Evolutionary conservation across 1,139 yeast species (phyloP).

Genomic region (Yamadazyma spencermartinsiae): DNA sequence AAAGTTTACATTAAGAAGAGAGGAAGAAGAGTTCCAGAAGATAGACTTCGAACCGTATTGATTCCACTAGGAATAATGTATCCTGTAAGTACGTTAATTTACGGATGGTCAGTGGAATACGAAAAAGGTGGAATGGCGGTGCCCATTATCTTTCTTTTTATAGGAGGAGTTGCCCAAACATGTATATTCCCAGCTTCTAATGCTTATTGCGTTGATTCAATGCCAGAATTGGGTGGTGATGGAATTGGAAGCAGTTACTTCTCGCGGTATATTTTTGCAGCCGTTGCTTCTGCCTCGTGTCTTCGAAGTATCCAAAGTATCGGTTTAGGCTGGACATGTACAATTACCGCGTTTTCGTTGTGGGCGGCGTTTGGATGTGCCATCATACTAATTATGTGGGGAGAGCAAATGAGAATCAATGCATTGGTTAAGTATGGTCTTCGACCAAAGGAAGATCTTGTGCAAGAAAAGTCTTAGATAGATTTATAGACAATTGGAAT

Average conservation of each 20-base stretch:
- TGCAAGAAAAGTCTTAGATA: too few relatives aligned
- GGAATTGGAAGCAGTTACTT: slow-evolving; percentile 55
- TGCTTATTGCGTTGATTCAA: slow-evolving; percentile 56
- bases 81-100: slow-evolving; percentile 43
- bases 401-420: slow-evolving; percentile 22
- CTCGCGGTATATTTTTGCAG: slow-evolving; percentile 49
- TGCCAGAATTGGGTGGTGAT: slow-evolving; percentile 54
- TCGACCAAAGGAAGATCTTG: slow-evolving; percentile 3
- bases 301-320: slow-evolving; percentile 43
- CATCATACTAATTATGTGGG: slow-evolving; percentile 21
- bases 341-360: slow-evolving; percentile 36
- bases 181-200: slow-evolving; percentile 50
- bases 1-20: slow-evolving; percentile 39
- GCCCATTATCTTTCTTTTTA: slow-evolving; percentile 49
- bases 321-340: slow-evolving; percentile 56
- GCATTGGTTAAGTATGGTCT: slow-evolving; percentile 18
- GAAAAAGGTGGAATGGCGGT: slow-evolving; percentile 55
- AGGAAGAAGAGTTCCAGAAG: slow-evolving; percentile 53
- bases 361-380: slow-evolving; percentile 27
- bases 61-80: slow-evolving; percentile 38
- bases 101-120: slow-evolving; percentile 53
- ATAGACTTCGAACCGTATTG: slow-evolving; percentile 42
- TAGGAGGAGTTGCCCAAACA: slow-evolving; percentile 51
- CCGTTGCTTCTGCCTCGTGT: slow-evolving; percentile 50
- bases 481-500: too few relatives aligned